Conservation (phyloP, 306 rosid species). For the Vicia sativa region DNA sequence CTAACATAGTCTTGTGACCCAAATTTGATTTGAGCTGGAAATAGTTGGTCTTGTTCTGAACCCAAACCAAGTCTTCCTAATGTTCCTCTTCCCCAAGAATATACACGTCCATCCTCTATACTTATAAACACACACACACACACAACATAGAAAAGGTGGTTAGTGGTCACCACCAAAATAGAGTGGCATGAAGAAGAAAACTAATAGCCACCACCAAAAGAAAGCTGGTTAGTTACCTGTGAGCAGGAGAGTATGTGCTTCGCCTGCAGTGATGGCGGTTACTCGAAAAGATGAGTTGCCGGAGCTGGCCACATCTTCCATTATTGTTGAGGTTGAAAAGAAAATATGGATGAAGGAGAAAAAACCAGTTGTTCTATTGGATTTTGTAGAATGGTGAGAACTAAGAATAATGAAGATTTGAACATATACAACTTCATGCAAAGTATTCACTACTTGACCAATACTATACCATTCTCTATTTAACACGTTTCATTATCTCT, state of each 20-base stretch:
- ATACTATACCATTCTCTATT: not conserved
- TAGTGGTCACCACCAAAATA: no score
- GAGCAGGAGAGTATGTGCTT: constrained; percentile 43
- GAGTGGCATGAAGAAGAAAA: no score
- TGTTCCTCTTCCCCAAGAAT: constrained; percentile 92
- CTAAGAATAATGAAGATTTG: not conserved
- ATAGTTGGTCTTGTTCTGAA: constrained; percentile 59
- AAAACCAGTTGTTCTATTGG: not conserved
- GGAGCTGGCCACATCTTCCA: constrained; percentile 17
- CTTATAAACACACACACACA: not conserved
- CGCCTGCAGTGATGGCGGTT: constrained; percentile 31
- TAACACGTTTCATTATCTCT: not conserved
- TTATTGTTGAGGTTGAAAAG: constrained; percentile 11
- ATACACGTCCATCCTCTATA: constrained; percentile 79
- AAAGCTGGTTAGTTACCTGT: constrained; percentile 34
- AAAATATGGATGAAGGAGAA: not conserved
- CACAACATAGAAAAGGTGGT: not conserved
- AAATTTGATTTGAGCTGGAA: constrained; percentile 64
- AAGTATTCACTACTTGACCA: not conserved
- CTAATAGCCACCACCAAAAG: not conserved
- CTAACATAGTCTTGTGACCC: constrained; percentile 44
- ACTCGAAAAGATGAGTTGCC: constrained; percentile 16
- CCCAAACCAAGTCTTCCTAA: constrained; percentile 83
- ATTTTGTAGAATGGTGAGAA: not conserved
- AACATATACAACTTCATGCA: not conserved